Conservation (phyloP, 2,329 filamentous ascomycete species). For the Parastagonospora avenae region DNA sequence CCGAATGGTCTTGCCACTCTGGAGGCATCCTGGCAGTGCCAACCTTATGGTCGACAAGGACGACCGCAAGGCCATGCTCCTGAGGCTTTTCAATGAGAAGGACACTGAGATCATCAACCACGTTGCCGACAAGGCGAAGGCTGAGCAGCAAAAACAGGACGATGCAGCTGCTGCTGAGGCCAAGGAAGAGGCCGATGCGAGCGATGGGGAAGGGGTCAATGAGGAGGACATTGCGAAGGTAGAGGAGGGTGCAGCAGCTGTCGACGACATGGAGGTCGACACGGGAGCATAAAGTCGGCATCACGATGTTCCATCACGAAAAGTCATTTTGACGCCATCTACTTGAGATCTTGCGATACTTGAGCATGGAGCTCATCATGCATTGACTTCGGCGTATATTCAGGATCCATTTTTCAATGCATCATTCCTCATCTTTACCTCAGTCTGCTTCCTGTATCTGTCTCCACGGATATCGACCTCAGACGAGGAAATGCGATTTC, state of each 20-base stretch:
- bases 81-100: constrained; percentile 88
- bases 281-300: neutral
- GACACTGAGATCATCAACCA: constrained; percentile 69
- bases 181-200: constrained; percentile 17
- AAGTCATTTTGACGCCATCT: neutral
- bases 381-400: no score
- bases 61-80: constrained; percentile 86
- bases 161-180: constrained; percentile 22
- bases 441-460: no score
- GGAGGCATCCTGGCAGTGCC: constrained; percentile 88
- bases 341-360: neutral
- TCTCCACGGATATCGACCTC: no score
- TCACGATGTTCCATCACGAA: neutral
- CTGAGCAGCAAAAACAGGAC: constrained; percentile 19
- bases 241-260: neutral
- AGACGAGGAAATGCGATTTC: no score
- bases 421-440: no score
- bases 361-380: no score
- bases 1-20: constrained; percentile 86
- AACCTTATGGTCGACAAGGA: constrained; percentile 99
- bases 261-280: constrained; percentile 1
- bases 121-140: constrained; percentile 40
- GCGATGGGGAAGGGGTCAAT: constrained; percentile 38
- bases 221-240: constrained; percentile 17
- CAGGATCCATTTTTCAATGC: no score